Conservation (phyloP, 768 basidiomycete genomes). For the Hydnum rufescens region DNA sequence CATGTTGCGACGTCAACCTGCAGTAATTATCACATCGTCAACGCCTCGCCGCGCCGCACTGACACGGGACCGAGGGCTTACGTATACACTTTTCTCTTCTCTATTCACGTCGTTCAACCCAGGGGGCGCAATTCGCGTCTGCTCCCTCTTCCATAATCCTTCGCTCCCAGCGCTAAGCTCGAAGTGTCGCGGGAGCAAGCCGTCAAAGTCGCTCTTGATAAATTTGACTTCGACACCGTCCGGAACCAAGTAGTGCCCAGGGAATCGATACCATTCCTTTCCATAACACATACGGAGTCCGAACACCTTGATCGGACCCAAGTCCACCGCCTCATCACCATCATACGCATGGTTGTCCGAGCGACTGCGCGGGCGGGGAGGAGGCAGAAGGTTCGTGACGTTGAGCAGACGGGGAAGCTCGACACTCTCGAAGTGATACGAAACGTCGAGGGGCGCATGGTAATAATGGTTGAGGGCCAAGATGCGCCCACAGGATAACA, state of each 20-base stretch:
- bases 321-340: constrained; percentile 33
- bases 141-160: constrained; percentile 35
- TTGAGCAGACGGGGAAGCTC: constrained; percentile 76
- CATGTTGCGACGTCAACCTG: constrained; percentile 54
- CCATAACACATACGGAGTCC: constrained; percentile 66
- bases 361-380: neutral
- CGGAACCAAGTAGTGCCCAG: constrained; percentile 75
- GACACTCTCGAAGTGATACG: constrained; percentile 45
- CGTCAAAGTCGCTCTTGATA: constrained; percentile 81
- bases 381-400: constrained; percentile 38
- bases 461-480: constrained; percentile 77
- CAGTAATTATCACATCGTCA: too few species aligned
- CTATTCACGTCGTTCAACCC: constrained; percentile 78
- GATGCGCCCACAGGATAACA: constrained; percentile 63
- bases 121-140: constrained; percentile 37
- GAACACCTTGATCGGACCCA: constrained; percentile 46
- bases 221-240: constrained; percentile 67
- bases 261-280: constrained; percentile 95
- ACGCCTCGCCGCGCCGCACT: too few species aligned
- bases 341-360: constrained; percentile 15
- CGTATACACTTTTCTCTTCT: constrained; percentile 62
- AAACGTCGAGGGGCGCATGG: constrained; percentile 63
- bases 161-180: constrained; percentile 15
- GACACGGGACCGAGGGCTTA: constrained; percentile 28
- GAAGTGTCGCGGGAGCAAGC: constrained; percentile 76